phyloP scores from a whole-genome alignment of 2,329 filamentous ascomycete genomes.

The Monilinia fructigena region DNA sequence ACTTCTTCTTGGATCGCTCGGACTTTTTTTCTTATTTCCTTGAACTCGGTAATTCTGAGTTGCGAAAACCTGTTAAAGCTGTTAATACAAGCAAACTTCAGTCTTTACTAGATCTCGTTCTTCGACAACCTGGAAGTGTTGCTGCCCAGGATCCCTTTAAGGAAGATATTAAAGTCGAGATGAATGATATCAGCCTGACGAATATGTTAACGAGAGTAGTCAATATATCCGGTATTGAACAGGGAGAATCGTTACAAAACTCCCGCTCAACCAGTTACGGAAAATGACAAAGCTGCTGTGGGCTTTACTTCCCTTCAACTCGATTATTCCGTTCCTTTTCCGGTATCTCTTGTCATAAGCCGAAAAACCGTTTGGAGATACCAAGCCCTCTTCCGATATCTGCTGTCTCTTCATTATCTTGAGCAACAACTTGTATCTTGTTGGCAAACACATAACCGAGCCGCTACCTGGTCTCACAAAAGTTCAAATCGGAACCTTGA shows the following conservation, averaged over 20 bases:
- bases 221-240: constrained; percentile 92
- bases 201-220: constrained; percentile 95
- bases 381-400: constrained; percentile 91
- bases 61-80: constrained; percentile 82
- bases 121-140: constrained; percentile 93
- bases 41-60: constrained; percentile 83
- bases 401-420: constrained; percentile 83
- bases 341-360: constrained; percentile 90
- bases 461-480: constrained; percentile 77
- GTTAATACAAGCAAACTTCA: constrained; percentile 94
- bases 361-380: constrained; percentile 97
- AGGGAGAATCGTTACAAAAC: constrained; percentile 79
- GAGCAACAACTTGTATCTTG: constrained; percentile 82
- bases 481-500: constrained; percentile 73
- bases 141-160: constrained; percentile 96
- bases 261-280: constrained; percentile 61
- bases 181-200: constrained; percentile 91
- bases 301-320: constrained; percentile 93
- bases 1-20: constrained; percentile 97
- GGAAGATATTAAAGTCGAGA: constrained; percentile 95
- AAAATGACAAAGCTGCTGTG: constrained; percentile 80
- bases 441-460: constrained; percentile 87
- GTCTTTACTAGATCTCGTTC: constrained; percentile 88
- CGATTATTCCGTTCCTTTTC: constrained; percentile 92
- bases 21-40: constrained; percentile 99